A percentile compares a stretch with the other conserved stretches of the same genome.
phyloP scores from a whole-genome alignment of 257 asterid genomes.

The Thymus mandschuricus region DNA sequence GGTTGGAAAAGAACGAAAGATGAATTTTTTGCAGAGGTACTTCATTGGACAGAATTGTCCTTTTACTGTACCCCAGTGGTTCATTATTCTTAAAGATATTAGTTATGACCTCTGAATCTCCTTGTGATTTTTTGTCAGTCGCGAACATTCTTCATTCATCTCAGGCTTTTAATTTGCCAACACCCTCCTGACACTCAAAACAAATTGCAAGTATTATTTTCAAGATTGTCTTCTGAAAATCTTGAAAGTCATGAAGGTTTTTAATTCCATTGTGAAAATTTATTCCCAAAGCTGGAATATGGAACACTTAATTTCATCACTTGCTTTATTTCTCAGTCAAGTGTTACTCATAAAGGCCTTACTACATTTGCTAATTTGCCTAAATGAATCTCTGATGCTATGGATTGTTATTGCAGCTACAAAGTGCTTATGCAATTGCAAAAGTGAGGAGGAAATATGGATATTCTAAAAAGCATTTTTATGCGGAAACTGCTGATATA shows the following conservation, averaged over 20 bases:
- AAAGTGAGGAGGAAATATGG: constrained; percentile 83
- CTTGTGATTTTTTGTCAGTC: background rate
- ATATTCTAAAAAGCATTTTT: constrained; percentile 77
- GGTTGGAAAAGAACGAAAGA: constrained; percentile 97
- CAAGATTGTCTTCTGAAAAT: background rate
- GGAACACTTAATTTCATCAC: background rate
- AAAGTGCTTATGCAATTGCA: constrained; percentile 80
- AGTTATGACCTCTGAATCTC: background rate
- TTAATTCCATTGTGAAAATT: background rate
- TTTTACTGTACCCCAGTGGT: background rate
- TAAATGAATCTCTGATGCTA: constrained; percentile 16
- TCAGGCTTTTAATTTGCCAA: constrained; percentile 8
- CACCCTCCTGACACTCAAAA: background rate
- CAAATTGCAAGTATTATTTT: background rate
- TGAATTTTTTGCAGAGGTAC: constrained; percentile 71
- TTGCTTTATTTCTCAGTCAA: constrained; percentile 15
- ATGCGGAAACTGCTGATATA: constrained; percentile 66
- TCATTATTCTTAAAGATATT: background rate
- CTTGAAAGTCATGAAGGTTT: background rate
- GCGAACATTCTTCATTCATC: constrained; percentile 8
- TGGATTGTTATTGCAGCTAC: constrained; percentile 60
- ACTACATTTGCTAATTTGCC: background rate
- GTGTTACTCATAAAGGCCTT: constrained; percentile 10
- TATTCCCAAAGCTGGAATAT: background rate
- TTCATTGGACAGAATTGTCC: constrained; percentile 21